Evolutionary conservation across 495 filamentous ascomycete species (phyloP).

Genomic region (Ascobolus immersus): DNA sequence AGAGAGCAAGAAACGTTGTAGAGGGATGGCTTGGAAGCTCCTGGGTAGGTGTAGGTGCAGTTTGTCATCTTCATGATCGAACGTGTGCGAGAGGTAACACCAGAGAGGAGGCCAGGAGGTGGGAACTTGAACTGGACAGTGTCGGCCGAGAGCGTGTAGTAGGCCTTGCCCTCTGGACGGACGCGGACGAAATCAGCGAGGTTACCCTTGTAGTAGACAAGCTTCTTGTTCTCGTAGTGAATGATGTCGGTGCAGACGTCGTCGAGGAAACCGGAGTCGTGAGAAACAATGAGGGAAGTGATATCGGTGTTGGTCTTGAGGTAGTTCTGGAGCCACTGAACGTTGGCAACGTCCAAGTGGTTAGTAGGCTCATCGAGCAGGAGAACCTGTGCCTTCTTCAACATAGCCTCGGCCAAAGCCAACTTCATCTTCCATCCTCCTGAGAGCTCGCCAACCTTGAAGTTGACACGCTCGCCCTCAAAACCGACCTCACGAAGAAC

Average conservation of each 20-base stretch:
- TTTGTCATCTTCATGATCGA: constrained; percentile 88
- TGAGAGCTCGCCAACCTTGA: constrained; percentile 82
- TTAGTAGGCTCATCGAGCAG: constrained; percentile 97
- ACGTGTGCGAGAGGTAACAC: constrained; percentile 81
- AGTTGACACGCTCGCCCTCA: constrained; percentile 53
- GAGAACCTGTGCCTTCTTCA: constrained; percentile 82
- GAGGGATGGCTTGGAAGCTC: constrained; percentile 63
- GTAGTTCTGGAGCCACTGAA: constrained; percentile 87
- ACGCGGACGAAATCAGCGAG: constrained; percentile 73
- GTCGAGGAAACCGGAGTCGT: constrained; percentile 95
- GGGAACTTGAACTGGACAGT: constrained; percentile 95
- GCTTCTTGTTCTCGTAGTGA: constrained; percentile 96
- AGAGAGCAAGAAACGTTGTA: constrained; percentile 62
- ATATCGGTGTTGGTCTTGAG: constrained; percentile 89
- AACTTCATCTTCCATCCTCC: constrained; percentile 99
- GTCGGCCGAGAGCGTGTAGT: constrained; percentile 85
- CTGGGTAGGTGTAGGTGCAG: constrained; percentile 74
- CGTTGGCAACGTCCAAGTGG: constrained; percentile 88
- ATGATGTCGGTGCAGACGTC: constrained; percentile 97
- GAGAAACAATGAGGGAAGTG: constrained; percentile 86
- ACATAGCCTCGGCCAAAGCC: constrained; percentile 85
- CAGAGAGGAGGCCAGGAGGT: constrained; percentile 72
- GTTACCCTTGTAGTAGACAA: constrained; percentile 84
- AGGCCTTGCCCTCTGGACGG: constrained; percentile 90
- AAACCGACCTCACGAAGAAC: constrained; percentile 86